Evolutionary conservation across 2,329 filamentous ascomycete genomes (phyloP), one percentile per base, ranked within the genome.

Genomic region (Fusarium xyrophilum): DNA sequence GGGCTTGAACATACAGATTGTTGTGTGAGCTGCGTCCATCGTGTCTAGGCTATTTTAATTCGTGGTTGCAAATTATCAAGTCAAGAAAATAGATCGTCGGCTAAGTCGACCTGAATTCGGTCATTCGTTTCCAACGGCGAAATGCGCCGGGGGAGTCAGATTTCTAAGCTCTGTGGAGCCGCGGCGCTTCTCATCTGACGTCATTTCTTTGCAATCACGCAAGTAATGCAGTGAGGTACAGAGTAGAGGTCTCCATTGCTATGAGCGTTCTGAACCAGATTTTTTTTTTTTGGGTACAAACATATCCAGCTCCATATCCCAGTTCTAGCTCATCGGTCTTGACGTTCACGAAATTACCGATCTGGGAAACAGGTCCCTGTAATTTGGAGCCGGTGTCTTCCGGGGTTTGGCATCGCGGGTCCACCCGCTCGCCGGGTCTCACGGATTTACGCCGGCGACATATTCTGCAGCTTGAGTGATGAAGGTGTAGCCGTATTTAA

Each of bases 121-220:
- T 53, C 64, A 72, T 62, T 36, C 52, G 65, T 68, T 71, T 67
- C 54, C 47, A 58, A 74, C 73, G 67, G 72, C 73, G 73, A 70
- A 58, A 68, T 72, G 63, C 59, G 66, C 54, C 38, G 23, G 36
- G 52, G 52, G 47, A 57, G 46, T 46, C 55, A 60, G 68, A 76
- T 76, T 76, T 76, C 73, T 76, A 76, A 76, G 75, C 74, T 59
- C 38, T 27, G 9, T 77, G 75, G 58, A 35, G 55, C 66, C 70
- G 70, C 56, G 71, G 63, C 55, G 61, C 38, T 38, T 42, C 42
- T 13, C 63, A 19, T 28, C 60, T 76, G 73, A 75, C 74, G 73
- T 76, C 73, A 76, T 73, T 67, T 65, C 15, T 25, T 42, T 8
- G 15, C 27, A n/a, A n/a, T 33, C 17, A 27, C 30, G 17, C 23